Conservation (phyloP, 1,284 basidiomycete species). For the Ustilago shanxiensis region DNA sequence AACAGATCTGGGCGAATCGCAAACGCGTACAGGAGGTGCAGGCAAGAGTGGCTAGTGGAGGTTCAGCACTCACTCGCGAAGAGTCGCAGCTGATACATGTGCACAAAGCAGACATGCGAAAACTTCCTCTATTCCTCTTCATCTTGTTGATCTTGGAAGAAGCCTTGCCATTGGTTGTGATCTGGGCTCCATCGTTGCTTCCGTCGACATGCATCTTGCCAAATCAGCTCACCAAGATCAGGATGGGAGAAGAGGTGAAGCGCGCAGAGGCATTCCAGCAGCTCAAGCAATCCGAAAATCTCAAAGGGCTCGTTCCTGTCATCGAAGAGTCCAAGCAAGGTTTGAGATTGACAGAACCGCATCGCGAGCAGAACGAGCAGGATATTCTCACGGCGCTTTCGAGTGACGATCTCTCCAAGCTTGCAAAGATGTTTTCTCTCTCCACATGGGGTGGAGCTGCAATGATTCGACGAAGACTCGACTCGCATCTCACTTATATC, state of each 20-base stretch:
- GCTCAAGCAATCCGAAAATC: constrained; percentile 21
- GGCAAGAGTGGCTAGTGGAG: constrained; percentile 33
- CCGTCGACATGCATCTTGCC: constrained; percentile 90
- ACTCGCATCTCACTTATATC: constrained; percentile 50
- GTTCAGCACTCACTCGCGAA: constrained; percentile 43
- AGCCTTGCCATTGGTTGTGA: constrained; percentile 83
- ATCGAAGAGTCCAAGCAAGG: constrained; percentile 10
- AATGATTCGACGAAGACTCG: constrained; percentile 48
- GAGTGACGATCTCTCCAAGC: constrained; percentile 24
- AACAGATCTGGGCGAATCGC: constrained; percentile 68
- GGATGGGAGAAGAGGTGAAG: constrained; percentile 59
- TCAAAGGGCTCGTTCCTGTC: constrained; percentile 40
- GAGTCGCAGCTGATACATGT: constrained; percentile 58
- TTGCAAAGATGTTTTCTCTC: constrained; percentile 54
- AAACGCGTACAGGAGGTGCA: constrained; percentile 44
- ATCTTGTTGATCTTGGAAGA: constrained; percentile 84
- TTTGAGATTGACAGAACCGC: constrained; percentile 4
- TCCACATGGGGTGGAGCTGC: constrained; percentile 54
- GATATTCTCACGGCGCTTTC: constrained; percentile 29
- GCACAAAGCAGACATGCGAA: constrained; percentile 70
- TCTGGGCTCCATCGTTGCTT: constrained; percentile 85
- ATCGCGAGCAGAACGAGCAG: neutral
- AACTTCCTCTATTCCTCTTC: constrained; percentile 83
- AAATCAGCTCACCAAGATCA: constrained; percentile 75
- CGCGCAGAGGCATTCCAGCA: constrained; percentile 42